These are phyloP conservation scores for Aureobasidium sp. DNA, from an alignment of 2,329 filamentous ascomycete genomes.

Conservation along the genomic window DNA sequence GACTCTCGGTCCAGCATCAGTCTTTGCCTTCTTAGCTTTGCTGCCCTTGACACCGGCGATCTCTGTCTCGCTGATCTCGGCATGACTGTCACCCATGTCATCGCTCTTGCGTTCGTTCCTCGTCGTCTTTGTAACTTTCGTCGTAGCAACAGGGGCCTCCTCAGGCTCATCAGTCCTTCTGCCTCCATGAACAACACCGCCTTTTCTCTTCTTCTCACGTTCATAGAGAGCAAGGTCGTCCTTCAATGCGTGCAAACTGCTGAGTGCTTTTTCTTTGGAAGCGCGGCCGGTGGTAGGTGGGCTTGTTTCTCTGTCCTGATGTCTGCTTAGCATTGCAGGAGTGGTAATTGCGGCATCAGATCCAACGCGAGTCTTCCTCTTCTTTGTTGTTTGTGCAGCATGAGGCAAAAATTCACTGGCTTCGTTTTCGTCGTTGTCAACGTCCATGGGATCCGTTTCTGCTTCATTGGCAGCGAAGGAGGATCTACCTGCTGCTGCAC, in stretches of 20 bases:
- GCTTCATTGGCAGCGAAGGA: background rate
- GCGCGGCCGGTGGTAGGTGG: conserved; percentile 65
- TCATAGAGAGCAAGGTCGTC: conserved; percentile 84
- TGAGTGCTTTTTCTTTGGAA: conserved; percentile 78
- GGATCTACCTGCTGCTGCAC: background rate
- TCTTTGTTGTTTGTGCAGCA: conserved; percentile 17
- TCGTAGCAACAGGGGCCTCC: conserved; percentile 17
- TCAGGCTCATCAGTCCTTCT: conserved; percentile 37
- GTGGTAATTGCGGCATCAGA: conserved; percentile 16
- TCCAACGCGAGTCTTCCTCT: conserved; percentile 16
- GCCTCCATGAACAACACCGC: conserved; percentile 54
- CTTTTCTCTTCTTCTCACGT: conserved; percentile 80
- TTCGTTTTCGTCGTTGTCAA: background rate
- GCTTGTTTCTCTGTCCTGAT: conserved; percentile 71
- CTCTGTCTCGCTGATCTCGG: conserved; percentile 34
- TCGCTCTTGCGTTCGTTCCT: conserved; percentile 27
- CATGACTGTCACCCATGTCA: conserved; percentile 23
- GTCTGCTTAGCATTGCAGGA: conserved; percentile 18
- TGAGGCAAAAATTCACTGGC: background rate
- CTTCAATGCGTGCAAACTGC: conserved; percentile 65
- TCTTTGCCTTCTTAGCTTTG: conserved; percentile 43
- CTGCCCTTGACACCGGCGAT: conserved; percentile 33
- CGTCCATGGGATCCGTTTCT: background rate
- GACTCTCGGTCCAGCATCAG: conserved; percentile 44
- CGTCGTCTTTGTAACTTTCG: conserved; percentile 16